Evolutionary conservation across 441 rosid genomes (phyloP), one percentile per base, ranked within the genome.

Genomic region (Bruguiera hainesii): DNA sequence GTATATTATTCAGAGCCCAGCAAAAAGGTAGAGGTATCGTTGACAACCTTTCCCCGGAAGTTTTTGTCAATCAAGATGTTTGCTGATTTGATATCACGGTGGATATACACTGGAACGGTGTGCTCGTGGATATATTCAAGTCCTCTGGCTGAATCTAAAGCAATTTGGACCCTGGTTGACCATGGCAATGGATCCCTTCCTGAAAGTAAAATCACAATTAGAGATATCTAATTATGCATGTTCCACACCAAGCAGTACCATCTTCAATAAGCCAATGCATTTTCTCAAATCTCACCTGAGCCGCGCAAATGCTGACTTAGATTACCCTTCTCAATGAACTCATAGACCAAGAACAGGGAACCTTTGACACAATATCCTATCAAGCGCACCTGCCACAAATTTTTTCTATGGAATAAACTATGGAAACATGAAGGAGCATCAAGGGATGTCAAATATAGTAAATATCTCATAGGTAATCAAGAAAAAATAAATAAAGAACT

Each of bases 301-400:
- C 96, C 89, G 49, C 84, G 97, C 81, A 95, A 83, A 80, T 90
- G 98, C 64, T 92, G 84, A 68, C 97, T 87, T 73, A 95, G 84
- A 82, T 90, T 92, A 51, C 99, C 99, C 70, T 92, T 95, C 73
- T 92, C 97, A 18, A 90, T 87, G 79, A 25, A 92, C 55, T 92
- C 98, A 20, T 95, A 95, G 4, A 95, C 95, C 16, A 95, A 81
- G 78, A 90, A 95, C 55, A 95, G 96, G 74, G 96, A 92, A 56
- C 96, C 95, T 71, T 95, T 98, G 25, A 90, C 97, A 76, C 99
- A 95, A 73, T 89, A 92, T 67, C 99, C 99, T 55, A 95, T 89
- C 77, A 90, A 65, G 6, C 97, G 95, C 70, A 95, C 97, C 98
- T 95, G 73, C 71, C 80, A 16, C 5, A 59, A 31, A 9, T 37